Evolutionary conservation across 345 rosid species (phyloP).

Genomic region (Conringia planisiliqua): DNA sequence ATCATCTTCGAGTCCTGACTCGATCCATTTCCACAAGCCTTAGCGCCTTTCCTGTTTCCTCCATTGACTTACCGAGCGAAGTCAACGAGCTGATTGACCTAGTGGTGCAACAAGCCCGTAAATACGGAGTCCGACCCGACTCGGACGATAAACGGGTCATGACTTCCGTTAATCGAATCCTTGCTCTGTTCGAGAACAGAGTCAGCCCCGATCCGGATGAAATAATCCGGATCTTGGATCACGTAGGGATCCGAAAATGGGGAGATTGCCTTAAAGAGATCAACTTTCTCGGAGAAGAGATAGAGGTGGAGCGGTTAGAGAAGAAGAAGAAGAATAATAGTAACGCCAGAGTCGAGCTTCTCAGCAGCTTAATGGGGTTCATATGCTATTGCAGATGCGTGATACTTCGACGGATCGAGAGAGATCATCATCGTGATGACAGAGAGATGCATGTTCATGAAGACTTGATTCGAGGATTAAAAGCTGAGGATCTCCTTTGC

Average conservation of each 20-base stretch:
- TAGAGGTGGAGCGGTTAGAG: slow-evolving; percentile 33
- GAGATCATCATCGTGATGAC: slow-evolving; percentile 16
- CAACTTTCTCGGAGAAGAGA: slow-evolving; percentile 57
- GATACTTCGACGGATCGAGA: slow-evolving; percentile 41
- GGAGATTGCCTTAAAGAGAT: slow-evolving; percentile 55
- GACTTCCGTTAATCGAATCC: slow-evolving; percentile 29
- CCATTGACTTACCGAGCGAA: slow-evolving; percentile 48
- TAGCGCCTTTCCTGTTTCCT: slow-evolving; percentile 48
- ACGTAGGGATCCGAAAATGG: slow-evolving; percentile 60
- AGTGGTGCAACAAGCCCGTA: slow-evolving; percentile 60
- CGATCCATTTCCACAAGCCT: slow-evolving; percentile 56
- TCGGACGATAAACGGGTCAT: slow-evolving; percentile 39
- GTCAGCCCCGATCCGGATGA: slow-evolving; percentile 43
- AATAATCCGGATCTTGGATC: slow-evolving; percentile 45
- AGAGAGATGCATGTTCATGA: slow-evolving; percentile 36
- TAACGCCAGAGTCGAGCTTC: slow-evolving; percentile 30
- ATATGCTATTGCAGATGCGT: slow-evolving; percentile 69
- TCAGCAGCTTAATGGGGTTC: slow-evolving; percentile 58
- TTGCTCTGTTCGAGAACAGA: slow-evolving; percentile 52
- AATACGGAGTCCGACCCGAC: slow-evolving; percentile 41
- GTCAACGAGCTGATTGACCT: slow-evolving; percentile 70
- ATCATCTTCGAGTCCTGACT: slow-evolving; percentile 47
- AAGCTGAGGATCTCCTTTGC: slow-evolving; percentile 76
- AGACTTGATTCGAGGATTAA: slow-evolving; percentile 39
- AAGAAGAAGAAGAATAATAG: slow-evolving; percentile 38